These are phyloP conservation scores for Paecilomyces formosus DNA, from an alignment of 2,329 filamentous ascomycete species.

Conservation along the genomic window DNA sequence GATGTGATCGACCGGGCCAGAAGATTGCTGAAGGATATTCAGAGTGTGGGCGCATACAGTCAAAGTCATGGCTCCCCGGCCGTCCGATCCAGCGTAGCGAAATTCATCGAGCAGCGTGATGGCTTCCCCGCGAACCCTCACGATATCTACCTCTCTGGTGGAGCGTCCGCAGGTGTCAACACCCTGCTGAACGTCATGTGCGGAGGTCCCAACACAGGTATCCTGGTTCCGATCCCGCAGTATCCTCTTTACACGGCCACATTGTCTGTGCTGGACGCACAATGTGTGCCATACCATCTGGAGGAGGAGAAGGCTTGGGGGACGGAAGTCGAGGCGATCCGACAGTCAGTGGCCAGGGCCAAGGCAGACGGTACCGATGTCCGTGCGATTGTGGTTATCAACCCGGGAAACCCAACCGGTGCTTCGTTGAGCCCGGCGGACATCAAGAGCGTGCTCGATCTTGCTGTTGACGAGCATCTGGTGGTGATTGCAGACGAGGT, in stretches of 20 bases:
- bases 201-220: slow-evolving; percentile 64
- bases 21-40: slow-evolving; percentile 71
- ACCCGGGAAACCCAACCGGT: slow-evolving; percentile 95
- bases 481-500: slow-evolving; percentile 95
- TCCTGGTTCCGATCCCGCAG: slow-evolving; percentile 93
- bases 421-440: slow-evolving; percentile 73
- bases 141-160: slow-evolving; percentile 83
- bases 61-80: slow-evolving; percentile 81
- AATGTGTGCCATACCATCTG: slow-evolving; percentile 86
- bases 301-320: slow-evolving; percentile 83
- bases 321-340: slow-evolving; percentile 75
- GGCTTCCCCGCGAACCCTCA: slow-evolving; percentile 74
- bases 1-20: slow-evolving; percentile 82
- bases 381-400: slow-evolving; percentile 92
- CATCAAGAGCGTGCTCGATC: slow-evolving; percentile 75
- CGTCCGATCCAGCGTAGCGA: slow-evolving; percentile 82
- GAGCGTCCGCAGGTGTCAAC: slow-evolving; percentile 91
- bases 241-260: slow-evolving; percentile 97
- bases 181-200: slow-evolving; percentile 88
- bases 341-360: slow-evolving; percentile 64
- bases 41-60: slow-evolving; percentile 93
- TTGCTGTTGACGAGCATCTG: slow-evolving; percentile 76
- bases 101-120: slow-evolving; percentile 88
- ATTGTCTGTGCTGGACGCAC: slow-evolving; percentile 74
- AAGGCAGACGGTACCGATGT: slow-evolving; percentile 73